These are phyloP conservation scores for Trichoderma sp. DNA, from an alignment of 2,329 filamentous ascomycete species.

Conservation along the genomic window DNA sequence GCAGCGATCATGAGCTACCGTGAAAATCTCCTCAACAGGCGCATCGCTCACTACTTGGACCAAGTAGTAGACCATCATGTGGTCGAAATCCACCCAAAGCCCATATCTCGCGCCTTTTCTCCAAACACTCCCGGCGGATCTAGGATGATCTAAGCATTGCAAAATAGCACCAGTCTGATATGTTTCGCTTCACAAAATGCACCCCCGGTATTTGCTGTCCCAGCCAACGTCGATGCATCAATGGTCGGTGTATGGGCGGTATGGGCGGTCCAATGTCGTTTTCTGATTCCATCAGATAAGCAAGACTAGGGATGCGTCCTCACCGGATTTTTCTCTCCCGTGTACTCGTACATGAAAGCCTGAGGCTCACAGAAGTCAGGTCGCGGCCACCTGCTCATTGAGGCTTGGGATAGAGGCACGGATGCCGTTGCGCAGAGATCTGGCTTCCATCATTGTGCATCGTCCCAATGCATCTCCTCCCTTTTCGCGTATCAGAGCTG, in stretches of 20 bases:
- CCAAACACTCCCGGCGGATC: neutral
- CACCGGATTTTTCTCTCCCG: neutral
- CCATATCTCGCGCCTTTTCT: neutral
- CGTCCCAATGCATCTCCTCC: neutral
- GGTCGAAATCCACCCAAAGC: neutral
- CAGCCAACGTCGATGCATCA: neutral
- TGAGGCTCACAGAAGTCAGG: neutral
- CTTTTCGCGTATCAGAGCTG: constrained; percentile 9
- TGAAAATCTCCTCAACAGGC: neutral
- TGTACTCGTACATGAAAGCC: neutral
- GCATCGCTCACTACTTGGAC: neutral
- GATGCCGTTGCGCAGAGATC: constrained; percentile 16
- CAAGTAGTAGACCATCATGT: neutral
- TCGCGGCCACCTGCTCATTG: neutral
- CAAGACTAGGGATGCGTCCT: neutral
- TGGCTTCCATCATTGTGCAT: constrained; percentile 24
- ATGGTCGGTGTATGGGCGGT: neutral
- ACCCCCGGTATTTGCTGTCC: neutral
- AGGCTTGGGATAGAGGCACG: neutral
- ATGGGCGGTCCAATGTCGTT: neutral
- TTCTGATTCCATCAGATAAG: neutral
- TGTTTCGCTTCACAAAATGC: neutral
- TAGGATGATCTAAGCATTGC: neutral
- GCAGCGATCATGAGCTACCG: neutral
- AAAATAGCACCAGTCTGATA: neutral